Conservation (phyloP, 179 eudicot species). For the Nepenthes alata region DNA sequence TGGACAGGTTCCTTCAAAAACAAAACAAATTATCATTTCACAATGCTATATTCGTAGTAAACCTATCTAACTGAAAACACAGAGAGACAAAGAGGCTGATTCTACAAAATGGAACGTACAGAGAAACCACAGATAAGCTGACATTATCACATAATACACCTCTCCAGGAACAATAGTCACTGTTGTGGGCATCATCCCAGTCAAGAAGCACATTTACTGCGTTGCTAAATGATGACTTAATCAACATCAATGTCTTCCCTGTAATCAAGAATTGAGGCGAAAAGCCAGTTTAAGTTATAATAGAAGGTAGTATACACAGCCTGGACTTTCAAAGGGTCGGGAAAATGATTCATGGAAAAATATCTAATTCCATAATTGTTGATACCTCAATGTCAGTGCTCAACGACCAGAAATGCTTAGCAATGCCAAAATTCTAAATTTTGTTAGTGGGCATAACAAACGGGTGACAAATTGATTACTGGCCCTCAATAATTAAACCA, state of each 20-base stretch:
- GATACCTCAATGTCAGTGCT: neutral
- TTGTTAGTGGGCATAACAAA: neutral
- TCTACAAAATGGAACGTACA: conserved; percentile 20
- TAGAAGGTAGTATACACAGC: neutral
- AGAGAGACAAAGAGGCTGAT: neutral
- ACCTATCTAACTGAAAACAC: neutral
- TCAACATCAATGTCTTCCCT: conserved; percentile 51
- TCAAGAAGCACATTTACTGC: conserved; percentile 43
- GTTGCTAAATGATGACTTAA: conserved; percentile 47
- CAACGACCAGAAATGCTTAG: neutral
- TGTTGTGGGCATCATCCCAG: conserved; percentile 48
- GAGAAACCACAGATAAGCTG: conserved; percentile 37
- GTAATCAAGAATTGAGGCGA: neutral
- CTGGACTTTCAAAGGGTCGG: neutral
- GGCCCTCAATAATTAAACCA: no score
- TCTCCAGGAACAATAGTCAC: conserved; percentile 55
- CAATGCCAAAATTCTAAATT: neutral
- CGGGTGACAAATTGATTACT: no score
- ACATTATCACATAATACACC: conserved; percentile 44
- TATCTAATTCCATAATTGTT: neutral
- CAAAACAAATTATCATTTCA: neutral
- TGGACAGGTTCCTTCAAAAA: conserved; percentile 41
- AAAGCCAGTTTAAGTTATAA: neutral
- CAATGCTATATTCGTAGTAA: neutral
- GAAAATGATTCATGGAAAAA: neutral